A percentile compares a stretch with the other conserved stretches of the same genome.
Conservation (phyloP, 306 rosid species). For the Sicyos baderoa region DNA sequence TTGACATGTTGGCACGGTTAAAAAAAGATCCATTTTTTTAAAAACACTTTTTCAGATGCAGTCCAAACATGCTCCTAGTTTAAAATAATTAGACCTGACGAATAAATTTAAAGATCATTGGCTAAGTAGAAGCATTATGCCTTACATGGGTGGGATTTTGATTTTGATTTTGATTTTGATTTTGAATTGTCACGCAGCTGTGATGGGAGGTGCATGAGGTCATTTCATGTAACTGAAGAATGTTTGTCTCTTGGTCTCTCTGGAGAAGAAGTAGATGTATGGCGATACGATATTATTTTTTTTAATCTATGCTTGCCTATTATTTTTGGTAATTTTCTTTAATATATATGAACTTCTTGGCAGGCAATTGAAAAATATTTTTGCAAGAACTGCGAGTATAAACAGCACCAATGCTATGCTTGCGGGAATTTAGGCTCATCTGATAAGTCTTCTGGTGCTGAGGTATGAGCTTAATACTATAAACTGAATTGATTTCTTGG, state of each 20-base stretch:
- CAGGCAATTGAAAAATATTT: slow-evolving; percentile 60
- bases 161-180: neutral
- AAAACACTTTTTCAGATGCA: no score
- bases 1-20: no score
- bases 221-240: slow-evolving; percentile 67
- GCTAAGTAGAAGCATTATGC: neutral
- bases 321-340: slow-evolving; percentile 20
- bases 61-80: neutral
- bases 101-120: neutral
- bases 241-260: slow-evolving; percentile 68
- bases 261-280: slow-evolving; percentile 66
- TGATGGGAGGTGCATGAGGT: slow-evolving; percentile 90
- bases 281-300: slow-evolving; percentile 22
- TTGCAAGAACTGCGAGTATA: slow-evolving; percentile 66
- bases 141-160: neutral
- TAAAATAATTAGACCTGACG: neutral
- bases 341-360: slow-evolving; percentile 18
- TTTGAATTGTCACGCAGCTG: slow-evolving; percentile 44
- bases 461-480: slow-evolving; percentile 45
- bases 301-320: slow-evolving; percentile 3
- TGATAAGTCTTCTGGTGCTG: slow-evolving; percentile 55
- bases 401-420: slow-evolving; percentile 78
- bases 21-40: no score
- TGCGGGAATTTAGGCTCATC: slow-evolving; percentile 83
- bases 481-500: neutral